These are phyloP conservation scores for Mimosa pudica DNA, from an alignment of 306 rosid species.

Conservation along the genomic window DNA sequence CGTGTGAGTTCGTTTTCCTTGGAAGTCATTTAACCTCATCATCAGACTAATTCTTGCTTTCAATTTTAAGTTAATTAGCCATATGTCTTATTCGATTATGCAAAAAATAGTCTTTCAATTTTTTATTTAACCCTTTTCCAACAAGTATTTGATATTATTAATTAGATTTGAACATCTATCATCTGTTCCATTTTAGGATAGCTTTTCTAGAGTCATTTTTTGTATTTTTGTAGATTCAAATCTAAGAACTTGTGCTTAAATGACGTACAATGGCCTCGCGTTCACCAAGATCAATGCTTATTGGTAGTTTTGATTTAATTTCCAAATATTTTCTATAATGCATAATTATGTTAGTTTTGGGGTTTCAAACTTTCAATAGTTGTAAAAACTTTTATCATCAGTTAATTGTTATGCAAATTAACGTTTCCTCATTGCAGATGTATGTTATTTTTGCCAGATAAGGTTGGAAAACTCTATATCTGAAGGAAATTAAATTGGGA, in stretches of 20 bases:
- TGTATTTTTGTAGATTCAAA: no score
- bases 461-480: not conserved
- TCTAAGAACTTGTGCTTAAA: no score
- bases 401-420: not conserved
- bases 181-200: no score
- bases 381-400: no score
- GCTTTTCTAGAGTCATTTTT: no score
- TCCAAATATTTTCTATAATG: not conserved
- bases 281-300: no score
- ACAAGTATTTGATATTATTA: no score
- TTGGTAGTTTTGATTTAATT: not conserved
- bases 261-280: no score
- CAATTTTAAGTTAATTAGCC: not conserved
- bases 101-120: not conserved
- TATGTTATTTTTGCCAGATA: not conserved
- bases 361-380: no score
- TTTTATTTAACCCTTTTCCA: not conserved
- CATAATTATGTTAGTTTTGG: no score
- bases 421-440: not conserved
- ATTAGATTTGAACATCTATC: not conserved
- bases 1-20: not conserved
- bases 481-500: no score
- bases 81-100: not conserved
- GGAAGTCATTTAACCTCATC: not conserved
- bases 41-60: no score